Evolutionary conservation across 169 alveolate genomes (phyloP).

Genomic region (Toxoplasma gondii): DNA sequence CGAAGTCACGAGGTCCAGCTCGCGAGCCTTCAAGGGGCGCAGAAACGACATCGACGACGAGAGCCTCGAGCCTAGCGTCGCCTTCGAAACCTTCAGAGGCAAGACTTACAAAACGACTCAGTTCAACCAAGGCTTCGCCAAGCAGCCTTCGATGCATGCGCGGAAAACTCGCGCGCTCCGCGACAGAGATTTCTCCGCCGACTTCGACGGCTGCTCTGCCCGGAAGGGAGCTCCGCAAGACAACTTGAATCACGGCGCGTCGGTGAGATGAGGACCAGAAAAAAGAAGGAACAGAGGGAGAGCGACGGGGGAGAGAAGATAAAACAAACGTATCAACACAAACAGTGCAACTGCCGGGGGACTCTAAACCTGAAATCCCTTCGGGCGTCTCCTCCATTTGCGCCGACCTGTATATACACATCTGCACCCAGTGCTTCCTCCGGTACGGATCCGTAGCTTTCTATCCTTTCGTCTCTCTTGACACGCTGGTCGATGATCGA

Average conservation of each 20-base stretch:
- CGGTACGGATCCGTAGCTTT: too few species aligned
- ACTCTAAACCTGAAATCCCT: too few species aligned
- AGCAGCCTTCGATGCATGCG: not conserved
- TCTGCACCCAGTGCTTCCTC: too few species aligned
- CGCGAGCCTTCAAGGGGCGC: not conserved
- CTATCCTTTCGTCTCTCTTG: too few species aligned
- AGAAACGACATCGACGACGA: not conserved
- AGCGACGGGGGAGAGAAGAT: too few species aligned
- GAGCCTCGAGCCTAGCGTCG: not conserved
- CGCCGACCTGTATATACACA: too few species aligned
- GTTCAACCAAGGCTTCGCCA: not conserved
- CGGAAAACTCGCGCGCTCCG: not conserved
- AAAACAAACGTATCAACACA: too few species aligned
- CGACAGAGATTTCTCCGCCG: not conserved
- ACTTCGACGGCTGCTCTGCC: not conserved
- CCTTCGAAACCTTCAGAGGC: slow-evolving; percentile 7
- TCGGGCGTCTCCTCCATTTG: too few species aligned
- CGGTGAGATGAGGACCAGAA: not conserved
- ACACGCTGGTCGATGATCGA: too few species aligned
- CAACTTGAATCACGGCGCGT: not conserved
- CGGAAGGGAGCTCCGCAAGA: not conserved
- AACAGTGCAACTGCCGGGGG: too few species aligned
- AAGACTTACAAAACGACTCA: slow-evolving; percentile 3
- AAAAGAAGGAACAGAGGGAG: too few species aligned
- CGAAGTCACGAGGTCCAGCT: not conserved